A percentile compares a stretch with the other conserved stretches of the same genome.
phyloP scores from a whole-genome alignment of 345 rosid genomes.

The Camelina neglecta region DNA sequence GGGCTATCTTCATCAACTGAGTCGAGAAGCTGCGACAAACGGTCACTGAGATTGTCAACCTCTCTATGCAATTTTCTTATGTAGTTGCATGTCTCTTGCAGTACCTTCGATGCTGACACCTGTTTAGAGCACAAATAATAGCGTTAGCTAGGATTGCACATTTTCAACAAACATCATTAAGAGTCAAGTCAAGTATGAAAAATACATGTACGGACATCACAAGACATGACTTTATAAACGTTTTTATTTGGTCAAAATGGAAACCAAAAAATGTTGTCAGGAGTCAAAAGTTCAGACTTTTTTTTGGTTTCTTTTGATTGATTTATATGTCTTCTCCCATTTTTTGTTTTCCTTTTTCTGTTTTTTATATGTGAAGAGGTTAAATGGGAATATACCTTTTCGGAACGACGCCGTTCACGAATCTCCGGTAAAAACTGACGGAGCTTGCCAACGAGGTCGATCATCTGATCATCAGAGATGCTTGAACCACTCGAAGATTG shows the following conservation, averaged over 20 bases:
- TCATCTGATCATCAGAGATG: constrained; percentile 81
- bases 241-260: constrained; percentile 11
- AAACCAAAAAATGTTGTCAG: constrained; percentile 41
- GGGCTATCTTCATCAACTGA: constrained; percentile 65
- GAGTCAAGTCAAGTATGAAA: background rate
- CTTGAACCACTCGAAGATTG: constrained; percentile 56
- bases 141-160: background rate
- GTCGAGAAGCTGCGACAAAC: constrained; percentile 69
- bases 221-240: constrained; percentile 8
- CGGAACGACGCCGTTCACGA: constrained; percentile 66
- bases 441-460: constrained; percentile 73
- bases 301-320: constrained; percentile 11
- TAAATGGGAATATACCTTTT: constrained; percentile 54
- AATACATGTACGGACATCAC: constrained; percentile 11
- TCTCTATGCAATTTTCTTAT: constrained; percentile 72
- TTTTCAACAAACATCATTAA: background rate
- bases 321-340: background rate
- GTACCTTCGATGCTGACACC: constrained; percentile 75
- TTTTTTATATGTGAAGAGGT: background rate
- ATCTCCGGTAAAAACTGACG: constrained; percentile 85
- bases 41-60: constrained; percentile 73
- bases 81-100: constrained; percentile 85
- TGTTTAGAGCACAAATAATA: constrained; percentile 22
- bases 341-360: background rate
- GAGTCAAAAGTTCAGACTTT: constrained; percentile 44